Conservation (phyloP, 129 eudicot genomes). For the Escallonia herrerae region DNA sequence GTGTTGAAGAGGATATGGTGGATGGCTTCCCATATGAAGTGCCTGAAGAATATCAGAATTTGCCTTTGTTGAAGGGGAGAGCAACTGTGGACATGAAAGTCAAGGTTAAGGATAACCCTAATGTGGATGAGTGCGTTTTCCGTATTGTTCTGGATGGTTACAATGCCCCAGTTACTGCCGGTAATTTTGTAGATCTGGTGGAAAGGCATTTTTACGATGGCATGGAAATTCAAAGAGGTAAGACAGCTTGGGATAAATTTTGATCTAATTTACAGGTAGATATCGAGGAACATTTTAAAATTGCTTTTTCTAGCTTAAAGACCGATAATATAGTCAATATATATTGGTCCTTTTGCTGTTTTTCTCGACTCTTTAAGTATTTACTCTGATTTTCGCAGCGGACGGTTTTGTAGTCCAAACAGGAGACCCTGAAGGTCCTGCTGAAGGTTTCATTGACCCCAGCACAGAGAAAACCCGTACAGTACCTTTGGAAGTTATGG, state of each 20-base stretch:
- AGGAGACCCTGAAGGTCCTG: slow-evolving; percentile 97
- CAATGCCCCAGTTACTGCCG: slow-evolving; percentile 97
- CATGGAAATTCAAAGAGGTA: slow-evolving; percentile 99
- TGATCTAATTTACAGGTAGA: too few species aligned
- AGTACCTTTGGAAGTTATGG: slow-evolving; percentile 67
- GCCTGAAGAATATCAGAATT: slow-evolving; percentile 84
- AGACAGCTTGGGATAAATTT: neutral
- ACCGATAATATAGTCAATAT: neutral
- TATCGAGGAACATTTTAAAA: too few species aligned
- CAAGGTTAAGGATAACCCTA: slow-evolving; percentile 97
- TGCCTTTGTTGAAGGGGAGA: slow-evolving; percentile 93
- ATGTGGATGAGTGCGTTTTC: slow-evolving; percentile 67
- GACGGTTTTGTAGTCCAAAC: slow-evolving; percentile 99
- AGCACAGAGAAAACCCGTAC: slow-evolving; percentile 95
- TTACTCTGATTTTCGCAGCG: slow-evolving; percentile 39
- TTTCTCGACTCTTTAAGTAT: slow-evolving; percentile 3
- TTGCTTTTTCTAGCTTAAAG: too few species aligned
- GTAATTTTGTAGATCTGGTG: slow-evolving; percentile 90
- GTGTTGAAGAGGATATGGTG: slow-evolving; percentile 99
- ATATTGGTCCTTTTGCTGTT: neutral
- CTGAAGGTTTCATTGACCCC: slow-evolving; percentile 97
- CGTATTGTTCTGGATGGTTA: slow-evolving; percentile 92
- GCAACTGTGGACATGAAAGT: slow-evolving; percentile 99
- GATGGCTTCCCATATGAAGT: slow-evolving; percentile 93
- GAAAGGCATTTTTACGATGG: slow-evolving; percentile 96